Evolutionary conservation across 345 rosid genomes (phyloP).

Genomic region (Diplotaxis tenuifolia): DNA sequence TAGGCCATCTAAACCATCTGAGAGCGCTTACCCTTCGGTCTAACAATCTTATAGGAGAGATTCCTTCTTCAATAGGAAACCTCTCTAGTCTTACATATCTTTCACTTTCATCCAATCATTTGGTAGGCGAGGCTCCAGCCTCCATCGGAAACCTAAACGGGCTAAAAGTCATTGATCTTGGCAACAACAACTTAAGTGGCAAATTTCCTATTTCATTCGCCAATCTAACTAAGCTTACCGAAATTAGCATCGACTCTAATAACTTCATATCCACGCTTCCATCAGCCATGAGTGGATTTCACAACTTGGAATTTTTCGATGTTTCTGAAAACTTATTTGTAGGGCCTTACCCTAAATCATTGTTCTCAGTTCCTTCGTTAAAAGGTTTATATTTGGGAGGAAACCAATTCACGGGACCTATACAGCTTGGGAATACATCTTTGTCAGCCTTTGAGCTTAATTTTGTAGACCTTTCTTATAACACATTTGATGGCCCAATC

Average conservation of each 20-base stretch:
- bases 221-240: neutral
- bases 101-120: neutral
- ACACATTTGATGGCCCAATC: constrained; percentile 5
- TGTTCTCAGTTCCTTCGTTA: neutral
- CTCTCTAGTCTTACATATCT: neutral
- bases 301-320: neutral
- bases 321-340: neutral
- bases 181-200: neutral
- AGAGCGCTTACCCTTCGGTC: neutral
- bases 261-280: neutral
- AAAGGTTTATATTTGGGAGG: neutral
- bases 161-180: neutral
- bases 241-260: neutral
- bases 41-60: neutral
- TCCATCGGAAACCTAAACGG: neutral
- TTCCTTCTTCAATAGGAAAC: neutral
- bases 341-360: neutral
- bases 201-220: neutral
- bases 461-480: neutral
- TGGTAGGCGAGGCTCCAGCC: neutral
- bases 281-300: neutral
- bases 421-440: constrained; percentile 6
- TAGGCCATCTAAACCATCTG: neutral
- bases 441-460: neutral
- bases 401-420: constrained; percentile 13